A percentile compares a stretch with the other conserved stretches of the same genome.
phyloP scores from a whole-genome alignment of 331 rosid genomes.

The Arachis monticola region DNA sequence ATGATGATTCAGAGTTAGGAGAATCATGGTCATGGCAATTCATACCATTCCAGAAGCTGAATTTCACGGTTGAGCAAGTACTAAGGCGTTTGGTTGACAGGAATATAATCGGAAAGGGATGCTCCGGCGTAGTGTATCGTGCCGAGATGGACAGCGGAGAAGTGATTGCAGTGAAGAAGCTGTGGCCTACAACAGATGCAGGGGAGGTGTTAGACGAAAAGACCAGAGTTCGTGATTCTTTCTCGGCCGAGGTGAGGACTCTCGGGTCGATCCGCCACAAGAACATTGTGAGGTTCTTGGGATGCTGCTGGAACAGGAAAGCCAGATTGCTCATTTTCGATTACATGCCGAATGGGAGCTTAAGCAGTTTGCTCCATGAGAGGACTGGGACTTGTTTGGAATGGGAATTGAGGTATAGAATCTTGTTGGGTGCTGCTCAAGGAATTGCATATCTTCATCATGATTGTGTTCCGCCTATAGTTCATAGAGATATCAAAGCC shows the following conservation, averaged over 20 bases:
- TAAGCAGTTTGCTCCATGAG: slow-evolving; percentile 86
- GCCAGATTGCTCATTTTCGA: slow-evolving; percentile 87
- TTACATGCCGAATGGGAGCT: slow-evolving; percentile 94
- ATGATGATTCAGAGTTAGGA: slow-evolving; percentile 81
- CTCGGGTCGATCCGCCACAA: slow-evolving; percentile 93
- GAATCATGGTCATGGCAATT: slow-evolving; percentile 92
- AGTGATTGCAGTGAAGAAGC: slow-evolving; percentile 92
- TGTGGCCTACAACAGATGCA: slow-evolving; percentile 75
- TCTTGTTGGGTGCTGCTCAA: slow-evolving; percentile 89
- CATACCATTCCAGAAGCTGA: slow-evolving; percentile 95
- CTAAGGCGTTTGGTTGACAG: slow-evolving; percentile 75
- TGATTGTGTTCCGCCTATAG: slow-evolving; percentile 95
- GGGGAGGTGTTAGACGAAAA: slow-evolving; percentile 62
- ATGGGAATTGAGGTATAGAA: slow-evolving; percentile 91
- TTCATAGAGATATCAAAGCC: slow-evolving; percentile 97
- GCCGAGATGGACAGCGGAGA: slow-evolving; percentile 84
- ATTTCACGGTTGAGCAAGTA: slow-evolving; percentile 77
- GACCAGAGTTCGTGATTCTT: slow-evolving; percentile 79
- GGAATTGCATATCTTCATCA: slow-evolving; percentile 95
- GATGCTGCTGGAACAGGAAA: slow-evolving; percentile 80
- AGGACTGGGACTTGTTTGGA: slow-evolving; percentile 75
- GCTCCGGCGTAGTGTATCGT: slow-evolving; percentile 88
- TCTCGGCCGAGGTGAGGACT: slow-evolving; percentile 84
- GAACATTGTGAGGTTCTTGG: slow-evolving; percentile 91
- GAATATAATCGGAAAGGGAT: slow-evolving; percentile 89